Evolutionary conservation across 2,329 filamentous ascomycete genomes (phyloP).

Genomic region (Emericellopsis cladophorae): DNA sequence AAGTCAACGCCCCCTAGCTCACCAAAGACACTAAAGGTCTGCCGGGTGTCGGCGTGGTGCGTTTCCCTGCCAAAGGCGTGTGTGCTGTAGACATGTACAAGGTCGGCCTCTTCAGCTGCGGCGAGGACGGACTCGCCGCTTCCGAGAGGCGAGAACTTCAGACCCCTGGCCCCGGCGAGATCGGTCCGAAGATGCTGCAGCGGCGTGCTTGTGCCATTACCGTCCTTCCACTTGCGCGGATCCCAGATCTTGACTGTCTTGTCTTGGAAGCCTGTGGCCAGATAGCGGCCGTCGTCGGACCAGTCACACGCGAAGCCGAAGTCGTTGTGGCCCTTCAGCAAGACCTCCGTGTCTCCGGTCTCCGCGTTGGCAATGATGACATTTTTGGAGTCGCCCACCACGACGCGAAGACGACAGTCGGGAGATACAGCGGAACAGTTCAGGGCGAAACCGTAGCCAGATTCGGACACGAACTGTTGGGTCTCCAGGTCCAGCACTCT

Average conservation of each 20-base stretch:
- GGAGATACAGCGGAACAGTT: conserved; percentile 66
- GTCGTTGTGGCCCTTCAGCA: conserved; percentile 52
- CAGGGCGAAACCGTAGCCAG: conserved; percentile 45
- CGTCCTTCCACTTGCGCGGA: conserved; percentile 52
- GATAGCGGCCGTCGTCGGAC: conserved; percentile 63
- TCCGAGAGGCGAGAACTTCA: conserved; percentile 61
- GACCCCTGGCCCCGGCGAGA: conserved; percentile 55
- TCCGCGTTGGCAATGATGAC: conserved; percentile 59
- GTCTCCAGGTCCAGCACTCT: conserved; percentile 45
- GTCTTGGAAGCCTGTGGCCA: conserved; percentile 70
- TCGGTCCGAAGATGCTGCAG: conserved; percentile 46
- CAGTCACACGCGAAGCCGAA: conserved; percentile 69
- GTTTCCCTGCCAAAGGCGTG: conserved; percentile 30
- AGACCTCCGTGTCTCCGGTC: conserved; percentile 42
- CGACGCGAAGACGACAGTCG: conserved; percentile 55
- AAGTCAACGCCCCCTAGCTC: conserved; percentile 60
- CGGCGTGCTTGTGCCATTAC: conserved; percentile 31
- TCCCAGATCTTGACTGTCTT: conserved; percentile 65
- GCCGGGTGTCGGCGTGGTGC: conserved; percentile 44
- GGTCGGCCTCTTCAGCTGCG: conserved; percentile 65
- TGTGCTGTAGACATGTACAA: conserved; percentile 58
- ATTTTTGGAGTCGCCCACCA: conserved; percentile 58
- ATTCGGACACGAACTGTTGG: conserved; percentile 42
- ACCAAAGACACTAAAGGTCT: conserved; percentile 63
- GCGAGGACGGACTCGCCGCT: conserved; percentile 55